Conservation (phyloP, 75 land plant species). For the Sequoia sempervirens region DNA sequence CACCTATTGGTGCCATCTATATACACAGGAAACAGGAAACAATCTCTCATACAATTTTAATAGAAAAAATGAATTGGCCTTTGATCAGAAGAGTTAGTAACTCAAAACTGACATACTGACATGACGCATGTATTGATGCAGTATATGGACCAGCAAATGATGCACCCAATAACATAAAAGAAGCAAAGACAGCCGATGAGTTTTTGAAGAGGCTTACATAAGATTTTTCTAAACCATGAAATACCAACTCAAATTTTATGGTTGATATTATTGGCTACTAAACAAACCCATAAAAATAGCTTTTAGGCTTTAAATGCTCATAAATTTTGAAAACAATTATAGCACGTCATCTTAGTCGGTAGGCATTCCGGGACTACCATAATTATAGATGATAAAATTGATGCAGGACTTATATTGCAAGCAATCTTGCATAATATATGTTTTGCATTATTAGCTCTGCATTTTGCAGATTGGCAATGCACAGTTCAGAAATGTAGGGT, state of each 20-base stretch:
- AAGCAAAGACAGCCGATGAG: not conserved
- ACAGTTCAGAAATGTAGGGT: not conserved
- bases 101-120: too few species aligned
- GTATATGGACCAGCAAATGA: too few species aligned
- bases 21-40: too few species aligned
- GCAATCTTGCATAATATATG: not conserved
- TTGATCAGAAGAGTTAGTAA: too few species aligned
- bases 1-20: too few species aligned
- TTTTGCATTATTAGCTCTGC: not conserved
- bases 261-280: not conserved
- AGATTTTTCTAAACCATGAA: not conserved
- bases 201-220: not conserved
- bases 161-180: too few species aligned
- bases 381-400: not conserved
- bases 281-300: not conserved
- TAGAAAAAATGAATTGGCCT: too few species aligned
- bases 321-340: not conserved
- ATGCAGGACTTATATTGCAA: not conserved
- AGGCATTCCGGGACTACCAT: not conserved
- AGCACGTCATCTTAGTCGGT: not conserved
- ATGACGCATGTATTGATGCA: too few species aligned
- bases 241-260: not conserved
- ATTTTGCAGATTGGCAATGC: not conserved
- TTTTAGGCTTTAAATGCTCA: not conserved
- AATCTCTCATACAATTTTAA: too few species aligned